Percentiles rank a stretch among this genome's conserved stretches.
These are phyloP conservation scores for Apophysomyces elegans DNA, from an alignment of 371 early-diverging fungal genomes.

Conservation along the genomic window DNA sequence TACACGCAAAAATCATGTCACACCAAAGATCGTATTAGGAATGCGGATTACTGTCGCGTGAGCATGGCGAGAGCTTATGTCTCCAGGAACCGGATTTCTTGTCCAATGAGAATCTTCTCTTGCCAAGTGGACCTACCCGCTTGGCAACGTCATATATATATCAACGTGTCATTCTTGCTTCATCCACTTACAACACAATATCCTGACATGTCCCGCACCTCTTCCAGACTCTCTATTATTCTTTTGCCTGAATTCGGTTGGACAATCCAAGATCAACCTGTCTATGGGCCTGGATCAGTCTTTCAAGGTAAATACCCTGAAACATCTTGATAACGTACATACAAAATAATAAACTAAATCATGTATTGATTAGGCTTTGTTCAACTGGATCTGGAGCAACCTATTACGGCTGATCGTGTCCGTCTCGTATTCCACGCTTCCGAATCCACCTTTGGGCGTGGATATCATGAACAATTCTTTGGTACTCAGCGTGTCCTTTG, in stretches of 20 bases:
- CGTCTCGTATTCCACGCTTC: constrained; percentile 36
- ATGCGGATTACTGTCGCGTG: too few relatives aligned
- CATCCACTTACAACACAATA: not conserved
- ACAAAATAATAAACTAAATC: constrained; percentile 16
- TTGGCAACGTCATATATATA: too few relatives aligned
- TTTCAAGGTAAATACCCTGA: constrained; percentile 39
- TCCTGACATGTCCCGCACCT: not conserved
- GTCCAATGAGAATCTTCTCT: too few relatives aligned
- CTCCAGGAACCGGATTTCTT: too few relatives aligned
- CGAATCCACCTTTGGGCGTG: constrained; percentile 19
- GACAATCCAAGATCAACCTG: constrained; percentile 36
- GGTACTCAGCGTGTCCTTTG: constrained; percentile 40
- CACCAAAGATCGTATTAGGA: too few relatives aligned
- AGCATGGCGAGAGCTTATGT: too few relatives aligned
- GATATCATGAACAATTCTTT: constrained; percentile 26
- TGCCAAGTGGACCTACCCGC: too few relatives aligned
- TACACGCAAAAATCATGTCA: too few relatives aligned
- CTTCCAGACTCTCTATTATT: constrained; percentile 28
- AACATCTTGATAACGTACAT: constrained; percentile 12
- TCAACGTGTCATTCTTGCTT: too few relatives aligned
- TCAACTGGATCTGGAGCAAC: not conserved
- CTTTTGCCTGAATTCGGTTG: constrained; percentile 50
- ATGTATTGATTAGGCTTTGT: not conserved
- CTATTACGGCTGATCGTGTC: constrained; percentile 27
- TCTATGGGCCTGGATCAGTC: constrained; percentile 48